These are phyloP conservation scores for Butyriboletus loyo DNA, from an alignment of 768 basidiomycete genomes.

Conservation along the genomic window DNA sequence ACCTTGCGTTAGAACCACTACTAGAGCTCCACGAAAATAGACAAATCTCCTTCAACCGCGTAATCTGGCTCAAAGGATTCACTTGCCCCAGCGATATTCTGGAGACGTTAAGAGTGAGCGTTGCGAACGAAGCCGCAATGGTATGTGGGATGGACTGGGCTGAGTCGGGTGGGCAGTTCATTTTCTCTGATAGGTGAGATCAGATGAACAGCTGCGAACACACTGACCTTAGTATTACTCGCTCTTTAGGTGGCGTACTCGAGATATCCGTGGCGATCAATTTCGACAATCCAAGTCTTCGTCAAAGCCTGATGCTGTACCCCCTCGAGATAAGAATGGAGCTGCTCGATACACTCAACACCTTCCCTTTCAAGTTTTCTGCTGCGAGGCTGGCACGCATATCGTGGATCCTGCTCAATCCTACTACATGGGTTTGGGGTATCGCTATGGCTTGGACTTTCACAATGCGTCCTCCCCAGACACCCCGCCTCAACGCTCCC, in stretches of 20 bases:
- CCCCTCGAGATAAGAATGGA: slow-evolving; percentile 83
- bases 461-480: slow-evolving; percentile 76
- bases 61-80: slow-evolving; percentile 98
- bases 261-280: slow-evolving; percentile 97
- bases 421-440: slow-evolving; percentile 87
- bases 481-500: slow-evolving; percentile 51
- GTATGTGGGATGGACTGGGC: slow-evolving; percentile 99
- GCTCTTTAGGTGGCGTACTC: slow-evolving; percentile 80
- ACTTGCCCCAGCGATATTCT: slow-evolving; percentile 98
- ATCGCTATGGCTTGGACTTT: slow-evolving; percentile 78
- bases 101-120: slow-evolving; percentile 89
- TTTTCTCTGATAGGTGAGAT: slow-evolving; percentile 90
- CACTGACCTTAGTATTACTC: neutral
- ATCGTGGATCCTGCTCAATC: slow-evolving; percentile 94
- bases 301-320: slow-evolving; percentile 84
- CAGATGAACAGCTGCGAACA: neutral
- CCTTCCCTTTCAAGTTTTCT: slow-evolving; percentile 97
- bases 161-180: slow-evolving; percentile 95
- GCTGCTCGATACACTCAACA: slow-evolving; percentile 85
- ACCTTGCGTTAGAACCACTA: slow-evolving; percentile 88
- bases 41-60: slow-evolving; percentile 80
- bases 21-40: slow-evolving; percentile 75
- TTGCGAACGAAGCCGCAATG: slow-evolving; percentile 92
- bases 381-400: slow-evolving; percentile 97
- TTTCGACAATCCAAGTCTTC: slow-evolving; percentile 96